These are phyloP conservation scores for Trichosanthes truncata DNA, from an alignment of 306 rosid genomes.

Conservation along the genomic window DNA sequence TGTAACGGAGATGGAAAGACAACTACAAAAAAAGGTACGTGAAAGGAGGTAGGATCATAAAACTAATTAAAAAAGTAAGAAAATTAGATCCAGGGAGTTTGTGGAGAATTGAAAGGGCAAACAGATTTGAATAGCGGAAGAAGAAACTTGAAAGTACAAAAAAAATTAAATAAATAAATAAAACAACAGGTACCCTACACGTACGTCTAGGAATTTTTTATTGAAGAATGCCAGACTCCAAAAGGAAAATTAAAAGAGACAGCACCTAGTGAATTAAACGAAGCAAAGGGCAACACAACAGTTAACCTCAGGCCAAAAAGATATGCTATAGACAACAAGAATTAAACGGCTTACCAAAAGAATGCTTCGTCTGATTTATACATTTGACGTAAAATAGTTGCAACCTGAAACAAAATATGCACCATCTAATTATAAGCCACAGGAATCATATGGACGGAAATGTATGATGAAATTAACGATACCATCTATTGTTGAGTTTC, in stretches of 20 bases:
- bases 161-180: too few relatives aligned
- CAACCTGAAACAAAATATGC: slow-evolving; percentile 1
- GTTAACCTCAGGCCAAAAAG: too few relatives aligned
- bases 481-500: not conserved
- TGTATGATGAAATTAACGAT: not conserved
- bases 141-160: too few relatives aligned
- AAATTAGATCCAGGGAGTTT: not conserved
- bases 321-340: too few relatives aligned
- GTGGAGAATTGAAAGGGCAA: not conserved
- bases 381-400: not conserved
- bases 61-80: not conserved
- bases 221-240: too few relatives aligned
- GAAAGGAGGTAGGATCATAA: not conserved
- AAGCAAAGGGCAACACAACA: too few relatives aligned
- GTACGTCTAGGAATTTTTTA: too few relatives aligned
- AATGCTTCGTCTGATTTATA: not conserved
- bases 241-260: too few relatives aligned
- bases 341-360: not conserved
- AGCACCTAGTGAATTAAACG: too few relatives aligned
- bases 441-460: not conserved
- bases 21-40: not conserved
- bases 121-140: too few relatives aligned
- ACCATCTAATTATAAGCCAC: not conserved
- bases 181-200: too few relatives aligned
- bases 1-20: too few relatives aligned